Evolutionary conservation across 169 alveolate genomes (phyloP).

Genomic region (Cryptosporidium sp.): DNA sequence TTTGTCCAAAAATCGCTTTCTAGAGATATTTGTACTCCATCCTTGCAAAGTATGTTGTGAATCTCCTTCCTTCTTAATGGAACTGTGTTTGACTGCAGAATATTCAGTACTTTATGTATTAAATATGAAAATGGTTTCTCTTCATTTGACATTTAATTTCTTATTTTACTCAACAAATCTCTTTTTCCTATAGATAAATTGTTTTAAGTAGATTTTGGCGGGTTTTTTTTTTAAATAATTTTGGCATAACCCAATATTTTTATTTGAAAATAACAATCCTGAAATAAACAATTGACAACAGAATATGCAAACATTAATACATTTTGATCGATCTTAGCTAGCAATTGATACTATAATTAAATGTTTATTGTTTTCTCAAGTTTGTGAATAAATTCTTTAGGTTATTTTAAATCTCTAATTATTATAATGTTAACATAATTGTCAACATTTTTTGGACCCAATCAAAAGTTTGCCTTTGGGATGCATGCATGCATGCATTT

Average conservation of each 20-base stretch:
- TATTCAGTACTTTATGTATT: slow-evolving; percentile 43
- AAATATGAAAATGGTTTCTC: slow-evolving; percentile 68
- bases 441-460: too few species aligned
- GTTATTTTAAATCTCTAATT: too few species aligned
- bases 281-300: neutral
- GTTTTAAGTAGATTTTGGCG: slow-evolving; percentile 5
- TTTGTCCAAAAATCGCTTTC: slow-evolving; percentile 69
- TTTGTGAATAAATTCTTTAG: neutral
- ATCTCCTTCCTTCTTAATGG: slow-evolving; percentile 35
- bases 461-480: too few species aligned
- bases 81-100: slow-evolving; percentile 5
- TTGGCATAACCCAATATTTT: neutral
- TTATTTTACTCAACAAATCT: neutral
- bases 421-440: too few species aligned
- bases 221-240: neutral
- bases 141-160: slow-evolving; percentile 37
- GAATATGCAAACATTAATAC: too few species aligned
- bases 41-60: slow-evolving; percentile 11
- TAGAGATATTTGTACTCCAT: slow-evolving; percentile 52
- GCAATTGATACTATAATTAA: too few species aligned
- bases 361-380: neutral
- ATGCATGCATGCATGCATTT: too few species aligned
- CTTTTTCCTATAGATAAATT: neutral
- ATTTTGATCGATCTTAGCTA: too few species aligned
- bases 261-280: neutral